Percentiles rank a stretch among this genome's conserved stretches.
Evolutionary conservation across 2,329 filamentous ascomycete species (phyloP).

Genomic region (Claviceps purpurea): DNA sequence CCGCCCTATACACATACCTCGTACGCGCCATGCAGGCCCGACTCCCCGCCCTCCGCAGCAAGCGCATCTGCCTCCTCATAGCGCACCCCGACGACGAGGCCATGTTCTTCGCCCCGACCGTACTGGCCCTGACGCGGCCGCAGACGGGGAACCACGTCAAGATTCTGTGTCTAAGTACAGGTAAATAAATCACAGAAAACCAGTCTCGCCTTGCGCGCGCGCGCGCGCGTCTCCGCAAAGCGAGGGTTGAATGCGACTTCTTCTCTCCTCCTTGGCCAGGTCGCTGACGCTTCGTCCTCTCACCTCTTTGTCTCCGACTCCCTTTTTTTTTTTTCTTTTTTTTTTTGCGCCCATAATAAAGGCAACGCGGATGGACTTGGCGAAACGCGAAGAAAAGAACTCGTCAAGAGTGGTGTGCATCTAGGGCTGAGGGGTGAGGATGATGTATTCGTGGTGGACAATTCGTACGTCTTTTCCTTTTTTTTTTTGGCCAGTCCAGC

Average conservation of each 20-base stretch:
- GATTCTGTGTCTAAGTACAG: constrained; percentile 83
- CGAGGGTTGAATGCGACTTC: too few species aligned
- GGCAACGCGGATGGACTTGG: constrained; percentile 82
- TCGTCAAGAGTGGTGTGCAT: constrained; percentile 63
- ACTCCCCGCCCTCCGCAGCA: constrained; percentile 60
- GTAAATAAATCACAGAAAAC: constrained; percentile 23
- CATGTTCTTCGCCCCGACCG: constrained; percentile 94
- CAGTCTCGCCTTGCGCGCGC: too few species aligned
- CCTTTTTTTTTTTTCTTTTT: too few species aligned
- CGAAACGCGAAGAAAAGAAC: constrained; percentile 66
- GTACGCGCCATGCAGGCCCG: constrained; percentile 31
- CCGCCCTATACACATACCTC: constrained; percentile 35
- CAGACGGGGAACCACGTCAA: constrained; percentile 80
- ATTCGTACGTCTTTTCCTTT: constrained; percentile 35
- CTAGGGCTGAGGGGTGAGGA: constrained; percentile 63
- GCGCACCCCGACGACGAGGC: constrained; percentile 97
- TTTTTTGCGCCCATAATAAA: constrained; percentile 15
- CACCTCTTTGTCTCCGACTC: too few species aligned
- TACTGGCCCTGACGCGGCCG: constrained; percentile 71
- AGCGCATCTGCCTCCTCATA: constrained; percentile 83
- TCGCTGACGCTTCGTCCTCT: not conserved
- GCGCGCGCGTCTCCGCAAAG: too few species aligned
- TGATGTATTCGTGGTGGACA: constrained; percentile 78
- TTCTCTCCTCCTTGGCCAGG: not conserved
- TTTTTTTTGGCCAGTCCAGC: not conserved